Percentiles rank a stretch among this genome's conserved stretches.
Evolutionary conservation across 2,329 filamentous ascomycete genomes (phyloP).

Genomic region (Fusarium praegraminearum): DNA sequence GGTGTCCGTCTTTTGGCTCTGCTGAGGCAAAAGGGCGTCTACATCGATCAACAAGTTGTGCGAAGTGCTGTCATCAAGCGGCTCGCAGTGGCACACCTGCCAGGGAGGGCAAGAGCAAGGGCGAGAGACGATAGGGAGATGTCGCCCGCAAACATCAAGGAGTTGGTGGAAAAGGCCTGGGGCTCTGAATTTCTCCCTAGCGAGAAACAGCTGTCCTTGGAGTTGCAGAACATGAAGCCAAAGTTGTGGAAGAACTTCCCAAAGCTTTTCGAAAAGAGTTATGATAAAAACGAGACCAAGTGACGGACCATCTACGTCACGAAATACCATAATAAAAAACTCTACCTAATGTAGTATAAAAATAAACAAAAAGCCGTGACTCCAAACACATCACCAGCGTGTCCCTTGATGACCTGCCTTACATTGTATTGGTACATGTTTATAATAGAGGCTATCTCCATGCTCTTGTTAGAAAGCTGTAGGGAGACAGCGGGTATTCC

Average conservation of each 20-base stretch:
- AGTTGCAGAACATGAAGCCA: slow-evolving; percentile 48
- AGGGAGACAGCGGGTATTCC: slow-evolving; percentile 30
- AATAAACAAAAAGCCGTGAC: slow-evolving; percentile 43
- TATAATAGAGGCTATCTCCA: slow-evolving; percentile 30
- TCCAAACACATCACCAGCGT: slow-evolving; percentile 45
- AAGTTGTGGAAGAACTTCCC: slow-evolving; percentile 50
- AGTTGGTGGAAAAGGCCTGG: slow-evolving; percentile 53
- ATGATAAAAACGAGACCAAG: slow-evolving; percentile 35
- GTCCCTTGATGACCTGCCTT: slow-evolving; percentile 45
- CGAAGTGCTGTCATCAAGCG: slow-evolving; percentile 48
- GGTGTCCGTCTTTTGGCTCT: slow-evolving; percentile 54
- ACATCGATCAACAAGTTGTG: slow-evolving; percentile 51
- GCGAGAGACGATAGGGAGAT: slow-evolving; percentile 51
- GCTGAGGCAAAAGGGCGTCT: slow-evolving; percentile 53
- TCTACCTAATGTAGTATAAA: slow-evolving; percentile 41
- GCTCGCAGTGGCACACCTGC: slow-evolving; percentile 48
- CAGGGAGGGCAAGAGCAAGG: slow-evolving; percentile 46
- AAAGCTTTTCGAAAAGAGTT: slow-evolving; percentile 47
- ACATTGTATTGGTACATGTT: slow-evolving; percentile 50
- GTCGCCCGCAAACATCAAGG: slow-evolving; percentile 48
- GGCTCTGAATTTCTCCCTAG: slow-evolving; percentile 50
- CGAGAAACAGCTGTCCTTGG: slow-evolving; percentile 37
- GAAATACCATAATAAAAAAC: slow-evolving; percentile 15
- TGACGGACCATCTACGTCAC: not conserved
- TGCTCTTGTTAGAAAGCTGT: not conserved